Base-by-base conservation (phyloP, 805 yeast species). In the Osmozyma mogii region DNA sequence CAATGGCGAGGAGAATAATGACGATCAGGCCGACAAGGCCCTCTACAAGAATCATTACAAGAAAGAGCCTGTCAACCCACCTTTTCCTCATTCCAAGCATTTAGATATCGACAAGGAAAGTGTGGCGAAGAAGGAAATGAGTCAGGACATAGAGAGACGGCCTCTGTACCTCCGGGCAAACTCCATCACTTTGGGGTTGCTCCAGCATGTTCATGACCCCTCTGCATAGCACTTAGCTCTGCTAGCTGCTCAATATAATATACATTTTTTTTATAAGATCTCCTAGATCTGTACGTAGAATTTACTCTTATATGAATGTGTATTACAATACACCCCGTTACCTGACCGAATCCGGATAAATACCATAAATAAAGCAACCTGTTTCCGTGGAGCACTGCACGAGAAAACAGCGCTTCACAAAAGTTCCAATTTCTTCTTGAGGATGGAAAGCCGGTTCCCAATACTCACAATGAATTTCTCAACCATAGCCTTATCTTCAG, bases 391-490 rank as follows among this genome's bases (percentile, higher is more conserved):
- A 8, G 10, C 21, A 18, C 21, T 18, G 21, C 9, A 8, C 21
- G n/a, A 18, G 9, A 18, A 8, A 8, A 18, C 13, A 13, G n/a
- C n/a, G n/a, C n/a, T n/a, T n/a, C n/a, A n/a, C n/a, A n/a, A n/a
- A n/a, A n/a, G n/a, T n/a, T 61, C 68, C 24, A 64, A 45, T 41
- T 79, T 84, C 46, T 63, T 66, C 51, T 79, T 70, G 47, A 88
- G 65, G 8, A 79, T 75, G n/a, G 72, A 68, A 43, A 89, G 64
- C 38, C 97, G 66, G 42, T 75, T 79, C 10, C 89, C 84, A 40
- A 89, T 85, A 52, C 94, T 80, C 32, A 73, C 72, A 41, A 87
- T 79, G 48, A 88, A 84, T 53, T 76, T 76, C 50, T 80, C 84
- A 29, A 89, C 84, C 54, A 83, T 79, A 25, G 66, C 71, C 29